Evolutionary conservation across 179 eudicot genomes (phyloP).

Genomic region (Carnegiea gigantea): DNA sequence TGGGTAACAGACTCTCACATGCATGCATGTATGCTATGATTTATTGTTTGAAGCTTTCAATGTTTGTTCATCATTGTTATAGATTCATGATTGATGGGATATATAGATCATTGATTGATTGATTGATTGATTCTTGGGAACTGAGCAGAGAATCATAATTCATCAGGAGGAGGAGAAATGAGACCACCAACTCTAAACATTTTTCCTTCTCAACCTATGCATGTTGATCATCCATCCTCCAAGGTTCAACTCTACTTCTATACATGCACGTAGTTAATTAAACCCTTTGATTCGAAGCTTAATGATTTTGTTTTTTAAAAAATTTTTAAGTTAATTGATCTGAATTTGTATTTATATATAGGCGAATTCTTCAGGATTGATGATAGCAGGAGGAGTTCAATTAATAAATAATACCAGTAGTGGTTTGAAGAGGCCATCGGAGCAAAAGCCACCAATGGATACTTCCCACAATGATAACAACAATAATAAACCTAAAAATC

Average conservation of each 20-base stretch:
- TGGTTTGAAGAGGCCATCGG: slow-evolving; percentile 52
- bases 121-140: slow-evolving; percentile 8
- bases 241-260: slow-evolving; percentile 34
- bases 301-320: not conserved
- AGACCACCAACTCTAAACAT: slow-evolving; percentile 91
- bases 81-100: not conserved
- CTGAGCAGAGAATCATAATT: slow-evolving; percentile 56
- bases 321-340: not conserved
- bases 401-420: slow-evolving; percentile 33
- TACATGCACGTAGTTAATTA: not conserved
- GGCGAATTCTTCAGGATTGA: slow-evolving; percentile 27
- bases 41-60: not conserved
- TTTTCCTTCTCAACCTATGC: slow-evolving; percentile 99
- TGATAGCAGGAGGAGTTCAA: slow-evolving; percentile 33
- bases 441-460: slow-evolving; percentile 47
- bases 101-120: slow-evolving; percentile 1
- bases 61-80: not conserved
- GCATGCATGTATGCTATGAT: slow-evolving; percentile 1
- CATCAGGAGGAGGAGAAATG: slow-evolving; percentile 55
- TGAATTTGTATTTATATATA: slow-evolving; percentile 16
- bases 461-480: slow-evolving; percentile 47
- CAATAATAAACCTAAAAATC: slow-evolving; percentile 30
- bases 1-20: slow-evolving; percentile 15
- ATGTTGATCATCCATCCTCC: slow-evolving; percentile 67
- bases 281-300: not conserved